A percentile compares a stretch with the other conserved stretches of the same genome.
These are phyloP conservation scores for Saccharomycopsis oosterbeekiorum DNA, from an alignment of 805 yeast genomes.

Conservation along the genomic window DNA sequence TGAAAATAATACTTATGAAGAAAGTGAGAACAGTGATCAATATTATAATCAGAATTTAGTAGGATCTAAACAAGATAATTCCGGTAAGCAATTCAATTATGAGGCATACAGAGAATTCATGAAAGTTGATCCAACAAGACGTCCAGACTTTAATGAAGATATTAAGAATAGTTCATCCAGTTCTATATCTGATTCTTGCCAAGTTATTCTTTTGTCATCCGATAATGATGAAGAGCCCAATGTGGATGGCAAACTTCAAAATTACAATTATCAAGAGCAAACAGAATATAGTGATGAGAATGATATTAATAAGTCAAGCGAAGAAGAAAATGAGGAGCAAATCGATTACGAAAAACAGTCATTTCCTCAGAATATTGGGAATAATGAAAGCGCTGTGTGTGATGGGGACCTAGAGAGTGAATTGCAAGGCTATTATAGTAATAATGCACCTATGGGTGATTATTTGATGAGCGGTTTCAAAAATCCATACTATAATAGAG, in stretches of 20 bases:
- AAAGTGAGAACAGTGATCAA: neutral
- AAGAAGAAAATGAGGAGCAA: neutral
- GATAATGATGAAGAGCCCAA: slow-evolving; percentile 2
- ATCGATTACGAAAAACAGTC: neutral
- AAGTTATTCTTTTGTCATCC: slow-evolving; percentile 2
- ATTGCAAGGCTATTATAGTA: neutral
- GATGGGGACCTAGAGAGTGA: neutral
- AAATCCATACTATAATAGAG: neutral
- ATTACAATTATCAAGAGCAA: neutral
- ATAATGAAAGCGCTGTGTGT: neutral
- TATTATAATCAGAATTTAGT: neutral
- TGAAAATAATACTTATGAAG: neutral
- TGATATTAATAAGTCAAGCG: neutral
- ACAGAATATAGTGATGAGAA: neutral
- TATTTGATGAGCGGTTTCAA: neutral
- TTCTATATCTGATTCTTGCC: neutral
- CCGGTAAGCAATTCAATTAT: neutral
- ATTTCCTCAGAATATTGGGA: neutral
- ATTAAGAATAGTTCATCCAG: neutral
- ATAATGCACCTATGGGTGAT: neutral
- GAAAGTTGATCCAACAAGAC: neutral
- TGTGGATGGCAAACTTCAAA: neutral
- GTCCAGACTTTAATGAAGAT: neutral
- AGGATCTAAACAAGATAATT: neutral
- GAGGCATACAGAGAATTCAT: neutral